Evolutionary conservation across 768 basidiomycete genomes (phyloP), one percentile per base, ranked within the genome.

Genomic region (Royoungia palumana): DNA sequence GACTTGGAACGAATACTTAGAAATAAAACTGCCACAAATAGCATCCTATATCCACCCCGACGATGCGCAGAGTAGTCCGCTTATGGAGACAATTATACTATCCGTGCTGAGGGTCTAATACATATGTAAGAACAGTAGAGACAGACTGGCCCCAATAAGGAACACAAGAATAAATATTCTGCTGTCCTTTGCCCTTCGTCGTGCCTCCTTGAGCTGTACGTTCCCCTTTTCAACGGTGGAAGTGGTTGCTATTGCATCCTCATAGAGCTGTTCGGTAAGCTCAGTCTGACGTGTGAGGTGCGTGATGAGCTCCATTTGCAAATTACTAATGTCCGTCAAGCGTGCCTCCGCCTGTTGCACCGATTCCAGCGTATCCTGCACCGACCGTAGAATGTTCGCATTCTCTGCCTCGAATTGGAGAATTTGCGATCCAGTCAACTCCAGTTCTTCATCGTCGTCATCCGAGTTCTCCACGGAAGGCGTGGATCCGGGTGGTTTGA

Each of bases 351-450:
- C 95, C 62, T 86, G 85, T 62, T 94, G 88, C 28, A 99, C 90
- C 4, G 90, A 85, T 56, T 87, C 86, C 27, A 98, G 76, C 6
- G 87, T 89, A 53, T 90, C 83, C 64, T 94, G 89, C 41, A 91
- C 91, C 41, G 79, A 79, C 56, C 83, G 83, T 32, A 98, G 70
- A 44, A 98, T 87, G 47, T 81, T 80, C 37, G 89, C 86, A 62
- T 97, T 97, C 68, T 98, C 95, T 10, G 79, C 72, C 70, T 96
- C 93, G 65, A 97, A 97, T 64, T 92, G 90, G 62, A 90, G 82
- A 46, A 96, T 89, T 65, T 94, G 92, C 5, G 88, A 91, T 36
- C 80, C 77, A 1, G 87, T 80, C n/a, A 96, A 75, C 61, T 93
- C 88, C 17, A 86, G 71, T 53, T 91, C 87, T 48, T 91, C 86